These are phyloP conservation scores for Sphaerulina musiva DNA, from an alignment of 2,329 filamentous ascomycete species.

Conservation along the genomic window DNA sequence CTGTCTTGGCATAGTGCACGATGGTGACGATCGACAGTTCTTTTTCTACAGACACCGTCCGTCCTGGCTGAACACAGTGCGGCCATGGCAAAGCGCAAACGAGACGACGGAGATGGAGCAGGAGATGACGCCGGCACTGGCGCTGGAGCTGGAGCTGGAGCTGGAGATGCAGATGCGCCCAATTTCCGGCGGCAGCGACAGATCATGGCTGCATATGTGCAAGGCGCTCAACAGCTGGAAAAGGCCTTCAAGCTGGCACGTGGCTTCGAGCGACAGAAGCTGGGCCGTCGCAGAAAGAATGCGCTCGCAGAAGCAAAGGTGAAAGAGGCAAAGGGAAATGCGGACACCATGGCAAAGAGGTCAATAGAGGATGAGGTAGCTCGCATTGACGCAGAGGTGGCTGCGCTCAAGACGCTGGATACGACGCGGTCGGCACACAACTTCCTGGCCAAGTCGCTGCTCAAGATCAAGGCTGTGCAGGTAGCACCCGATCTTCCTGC, in stretches of 20 bases:
- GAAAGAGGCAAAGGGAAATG: constrained; percentile 19
- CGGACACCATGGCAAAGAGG: constrained; percentile 32
- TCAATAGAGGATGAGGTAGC: constrained; percentile 38
- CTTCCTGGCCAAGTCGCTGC: constrained; percentile 52
- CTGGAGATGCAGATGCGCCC: constrained; percentile 27
- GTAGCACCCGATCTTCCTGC: constrained; percentile 45
- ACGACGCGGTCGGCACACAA: constrained; percentile 45
- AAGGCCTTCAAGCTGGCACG: constrained; percentile 66
- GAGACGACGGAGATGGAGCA: constrained; percentile 2
- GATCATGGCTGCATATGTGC: constrained; percentile 23
- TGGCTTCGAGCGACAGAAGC: constrained; percentile 71
- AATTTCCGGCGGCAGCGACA: constrained; percentile 20
- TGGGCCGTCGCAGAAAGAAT: constrained; percentile 55
- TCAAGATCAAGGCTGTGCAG: constrained; percentile 52
- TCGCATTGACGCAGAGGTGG: constrained; percentile 58
- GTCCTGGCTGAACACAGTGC: background rate
- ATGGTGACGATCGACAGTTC: too few relatives aligned
- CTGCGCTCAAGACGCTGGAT: constrained; percentile 52
- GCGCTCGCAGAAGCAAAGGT: constrained; percentile 37
- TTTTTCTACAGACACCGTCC: too few relatives aligned
- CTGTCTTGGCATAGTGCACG: too few relatives aligned
- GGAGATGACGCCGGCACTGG: constrained; percentile 12
- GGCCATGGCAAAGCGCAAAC: constrained; percentile 12
- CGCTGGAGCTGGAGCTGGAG: constrained; percentile 6
- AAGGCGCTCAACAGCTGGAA: constrained; percentile 54